Evolutionary conservation across 2,329 filamentous ascomycete species (phyloP).

Genomic region (Trichothecium roseum): DNA sequence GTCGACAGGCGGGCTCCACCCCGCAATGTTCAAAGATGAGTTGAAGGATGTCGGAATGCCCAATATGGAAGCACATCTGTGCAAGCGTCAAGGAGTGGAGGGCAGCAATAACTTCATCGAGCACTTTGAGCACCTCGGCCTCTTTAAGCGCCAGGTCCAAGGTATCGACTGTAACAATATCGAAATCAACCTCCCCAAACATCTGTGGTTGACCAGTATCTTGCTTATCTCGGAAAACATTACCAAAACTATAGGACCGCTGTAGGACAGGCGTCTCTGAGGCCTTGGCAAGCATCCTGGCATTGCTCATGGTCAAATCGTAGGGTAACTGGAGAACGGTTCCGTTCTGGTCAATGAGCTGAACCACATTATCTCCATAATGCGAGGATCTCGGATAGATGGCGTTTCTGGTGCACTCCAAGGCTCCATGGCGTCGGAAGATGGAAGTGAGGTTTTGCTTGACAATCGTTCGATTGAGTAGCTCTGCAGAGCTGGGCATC

Average conservation of each 20-base stretch:
- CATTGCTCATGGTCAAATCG: conserved; percentile 83
- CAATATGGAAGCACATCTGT: conserved; percentile 81
- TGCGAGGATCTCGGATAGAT: conserved; percentile 76
- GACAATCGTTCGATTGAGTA: conserved; percentile 62
- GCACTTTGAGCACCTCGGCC: conserved; percentile 84
- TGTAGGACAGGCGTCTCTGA: conserved; percentile 50
- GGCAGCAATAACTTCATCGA: conserved; percentile 78
- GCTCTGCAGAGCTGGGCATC: conserved; percentile 43
- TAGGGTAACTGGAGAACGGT: conserved; percentile 91
- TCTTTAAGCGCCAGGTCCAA: conserved; percentile 81
- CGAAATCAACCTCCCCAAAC: conserved; percentile 88
- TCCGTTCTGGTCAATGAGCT: conserved; percentile 71
- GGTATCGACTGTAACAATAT: conserved; percentile 78
- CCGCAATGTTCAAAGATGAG: conserved; percentile 86
- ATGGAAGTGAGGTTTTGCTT: conserved; percentile 66
- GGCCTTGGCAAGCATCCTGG: conserved; percentile 69
- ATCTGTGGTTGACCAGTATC: conserved; percentile 73
- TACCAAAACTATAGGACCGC: conserved; percentile 78
- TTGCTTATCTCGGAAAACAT: conserved; percentile 70
- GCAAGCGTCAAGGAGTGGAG: conserved; percentile 65
- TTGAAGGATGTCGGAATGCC: conserved; percentile 78
- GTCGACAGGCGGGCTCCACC: conserved; percentile 57
- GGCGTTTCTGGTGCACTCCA: conserved; percentile 64
- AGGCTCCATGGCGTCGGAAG: conserved; percentile 81
- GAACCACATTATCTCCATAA: conserved; percentile 64